Evolutionary conservation across 148 eudicot species (phyloP).

Genomic region (Chenopodium quinoa): DNA sequence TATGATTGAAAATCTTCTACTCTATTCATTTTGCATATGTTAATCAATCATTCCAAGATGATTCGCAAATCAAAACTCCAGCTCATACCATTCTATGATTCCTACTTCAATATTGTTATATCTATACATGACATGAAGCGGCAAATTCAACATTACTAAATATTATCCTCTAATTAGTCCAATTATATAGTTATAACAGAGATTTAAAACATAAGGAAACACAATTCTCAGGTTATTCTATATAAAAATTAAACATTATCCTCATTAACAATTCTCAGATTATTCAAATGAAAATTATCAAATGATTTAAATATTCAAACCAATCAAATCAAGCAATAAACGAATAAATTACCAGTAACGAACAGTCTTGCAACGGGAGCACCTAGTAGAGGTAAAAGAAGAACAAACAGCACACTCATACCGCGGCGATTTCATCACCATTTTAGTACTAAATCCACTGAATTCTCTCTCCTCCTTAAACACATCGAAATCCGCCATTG

Average conservation of each 20-base stretch:
- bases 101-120: not conserved
- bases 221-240: too few relatives aligned
- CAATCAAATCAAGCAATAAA: not conserved
- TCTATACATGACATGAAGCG: not conserved
- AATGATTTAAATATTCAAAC: too few relatives aligned
- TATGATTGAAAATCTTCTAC: not conserved
- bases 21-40: not conserved
- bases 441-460: not conserved
- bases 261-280: too few relatives aligned
- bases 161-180: not conserved
- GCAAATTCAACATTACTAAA: not conserved
- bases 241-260: too few relatives aligned
- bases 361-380: constrained; percentile 35
- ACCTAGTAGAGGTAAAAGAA: constrained; percentile 23
- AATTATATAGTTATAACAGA: too few relatives aligned
- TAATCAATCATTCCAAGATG: not conserved
- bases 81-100: not conserved
- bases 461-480: not conserved
- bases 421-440: not conserved
- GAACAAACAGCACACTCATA: constrained; percentile 34
- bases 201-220: too few relatives aligned
- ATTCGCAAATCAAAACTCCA: not conserved
- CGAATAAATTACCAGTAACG: constrained; percentile 31
- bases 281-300: too few relatives aligned
- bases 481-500: constrained; percentile 9